Conservation (phyloP, 108 stramenopile species). For the Cyclotella sp. region DNA sequence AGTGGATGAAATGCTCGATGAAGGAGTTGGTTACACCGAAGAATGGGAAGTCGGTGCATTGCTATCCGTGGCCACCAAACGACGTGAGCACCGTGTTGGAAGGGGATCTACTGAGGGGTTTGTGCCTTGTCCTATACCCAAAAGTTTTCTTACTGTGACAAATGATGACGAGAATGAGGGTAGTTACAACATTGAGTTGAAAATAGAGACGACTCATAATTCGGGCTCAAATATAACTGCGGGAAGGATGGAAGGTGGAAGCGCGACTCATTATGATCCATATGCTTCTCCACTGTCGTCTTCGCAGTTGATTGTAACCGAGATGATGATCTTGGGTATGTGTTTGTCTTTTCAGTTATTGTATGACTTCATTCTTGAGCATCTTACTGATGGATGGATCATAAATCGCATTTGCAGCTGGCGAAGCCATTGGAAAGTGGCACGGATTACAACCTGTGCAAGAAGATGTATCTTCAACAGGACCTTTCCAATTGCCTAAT, state of each 20-base stretch:
- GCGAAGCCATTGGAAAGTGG: conserved; percentile 84
- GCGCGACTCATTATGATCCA: conserved; percentile 29
- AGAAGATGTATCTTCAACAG: conserved; percentile 10
- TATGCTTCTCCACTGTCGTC: conserved; percentile 63
- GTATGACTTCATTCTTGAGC: neutral
- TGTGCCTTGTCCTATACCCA: conserved; percentile 73
- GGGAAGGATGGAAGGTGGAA: conserved; percentile 19
- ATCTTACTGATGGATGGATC: conserved; percentile 1
- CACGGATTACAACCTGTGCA: conserved; percentile 44
- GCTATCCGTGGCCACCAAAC: conserved; percentile 59
- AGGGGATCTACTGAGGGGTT: conserved; percentile 72
- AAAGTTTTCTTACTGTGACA: conserved; percentile 16
- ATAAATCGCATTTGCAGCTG: conserved; percentile 40
- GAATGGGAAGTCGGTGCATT: conserved; percentile 88
- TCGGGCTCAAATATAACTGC: conserved; percentile 67
- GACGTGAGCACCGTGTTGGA: conserved; percentile 61
- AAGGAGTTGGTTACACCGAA: conserved; percentile 75
- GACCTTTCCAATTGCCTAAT: conserved; percentile 38
- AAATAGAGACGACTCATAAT: conserved; percentile 74
- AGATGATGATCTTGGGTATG: conserved; percentile 81
- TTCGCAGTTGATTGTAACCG: conserved; percentile 70
- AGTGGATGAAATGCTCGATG: conserved; percentile 85
- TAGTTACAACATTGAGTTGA: conserved; percentile 51
- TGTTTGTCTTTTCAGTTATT: neutral
- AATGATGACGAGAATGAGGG: conserved; percentile 33